Conservation (phyloP, 495 filamentous ascomycete genomes). For the Neurospora intermedia region DNA sequence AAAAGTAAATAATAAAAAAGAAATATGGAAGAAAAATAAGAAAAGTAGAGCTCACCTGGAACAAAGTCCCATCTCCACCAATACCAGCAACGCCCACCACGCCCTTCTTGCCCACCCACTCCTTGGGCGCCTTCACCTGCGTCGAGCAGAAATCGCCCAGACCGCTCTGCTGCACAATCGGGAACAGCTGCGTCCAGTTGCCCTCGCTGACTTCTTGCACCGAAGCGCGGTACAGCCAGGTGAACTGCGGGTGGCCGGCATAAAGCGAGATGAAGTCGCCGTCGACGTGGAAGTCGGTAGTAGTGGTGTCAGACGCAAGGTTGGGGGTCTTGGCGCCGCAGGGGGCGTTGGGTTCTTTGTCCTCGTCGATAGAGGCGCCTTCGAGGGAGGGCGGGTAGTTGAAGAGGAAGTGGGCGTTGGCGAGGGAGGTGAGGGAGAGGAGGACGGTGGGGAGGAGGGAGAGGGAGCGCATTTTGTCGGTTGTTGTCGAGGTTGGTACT, state of each 20-base stretch:
- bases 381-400: conserved; percentile 33
- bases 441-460: conserved; percentile 11
- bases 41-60: conserved; percentile 36
- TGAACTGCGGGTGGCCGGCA: conserved; percentile 33
- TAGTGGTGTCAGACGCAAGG: conserved; percentile 13
- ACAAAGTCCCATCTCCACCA: conserved; percentile 38
- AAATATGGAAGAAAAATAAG: no score
- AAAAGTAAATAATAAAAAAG: no score
- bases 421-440: conserved; percentile 13
- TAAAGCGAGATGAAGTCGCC: conserved; percentile 32
- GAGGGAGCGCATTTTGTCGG: conserved; percentile 11
- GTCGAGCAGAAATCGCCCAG: conserved; percentile 32
- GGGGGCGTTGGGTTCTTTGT: conserved; percentile 26
- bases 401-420: conserved; percentile 38
- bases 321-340: conserved; percentile 37
- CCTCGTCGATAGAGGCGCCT: conserved; percentile 28
- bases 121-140: conserved; percentile 25
- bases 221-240: conserved; percentile 41
- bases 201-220: conserved; percentile 28
- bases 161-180: conserved; percentile 34
- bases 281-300: conserved; percentile 41
- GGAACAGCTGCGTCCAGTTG: conserved; percentile 40
- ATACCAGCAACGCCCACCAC: conserved; percentile 33
- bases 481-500: background rate
- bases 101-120: conserved; percentile 39